Base-by-base conservation (phyloP, 441 rosid species). In the Dalechampia spathulata region DNA sequence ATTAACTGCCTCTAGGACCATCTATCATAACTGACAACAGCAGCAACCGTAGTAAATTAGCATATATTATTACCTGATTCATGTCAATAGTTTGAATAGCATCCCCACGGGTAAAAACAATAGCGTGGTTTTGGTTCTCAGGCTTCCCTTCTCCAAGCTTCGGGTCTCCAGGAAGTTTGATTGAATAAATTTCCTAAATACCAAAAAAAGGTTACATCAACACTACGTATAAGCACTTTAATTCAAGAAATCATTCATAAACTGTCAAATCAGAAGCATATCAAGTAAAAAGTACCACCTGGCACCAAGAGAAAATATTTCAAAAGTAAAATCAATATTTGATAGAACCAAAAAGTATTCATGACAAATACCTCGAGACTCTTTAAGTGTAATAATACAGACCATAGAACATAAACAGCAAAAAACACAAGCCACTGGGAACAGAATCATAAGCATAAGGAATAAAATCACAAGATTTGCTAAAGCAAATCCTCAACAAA, bases 61-160 rank as follows among this genome's bases (percentile, higher is more conserved):
- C 17, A 60, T 26, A 44, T 6, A 16, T 16, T 52, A 57, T 63
- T 23, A 87, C 95, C 98, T 92, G 98, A 73, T 92, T 92, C 98
- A 92, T 92, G 79, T 92, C 98, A 61, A 92, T 92, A 49, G 98
- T 86, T 69, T 92, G 98, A 66, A 92, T 80, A 72, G 98, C 98
- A 69, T 92, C 88, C 27, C 98, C 98, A 14, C 98, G 96, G 41
- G 98, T 88, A 73, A 92, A 92, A 60, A 87, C 54, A n/a, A 87
- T 79, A 6, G 96, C 90, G 72, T 85, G 96, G 56, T 87, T 87
- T 75, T 87, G 96, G 67, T 87, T 87, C 73, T 87, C 96, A 47
- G 96, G 96, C 75, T 87, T 87, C 58, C 96, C 96, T 78, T 92
- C 98, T 51, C 98, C 98, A 70, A 92, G 96, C 73, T 92, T 92